Evolutionary conservation across 345 rosid species (phyloP).

Genomic region (Eucalyptus virginea): DNA sequence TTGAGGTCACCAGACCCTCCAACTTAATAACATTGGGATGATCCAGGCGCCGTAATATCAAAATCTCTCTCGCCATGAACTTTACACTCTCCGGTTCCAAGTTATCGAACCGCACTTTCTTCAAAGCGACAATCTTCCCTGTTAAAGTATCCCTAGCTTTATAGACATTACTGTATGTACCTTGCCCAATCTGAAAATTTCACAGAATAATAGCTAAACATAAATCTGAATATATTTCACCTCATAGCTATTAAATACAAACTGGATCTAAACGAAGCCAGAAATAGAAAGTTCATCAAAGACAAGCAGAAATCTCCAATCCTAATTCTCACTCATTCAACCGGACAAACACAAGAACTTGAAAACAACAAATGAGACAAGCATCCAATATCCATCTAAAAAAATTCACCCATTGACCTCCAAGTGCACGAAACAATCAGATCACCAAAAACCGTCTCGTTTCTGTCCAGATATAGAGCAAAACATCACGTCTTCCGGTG

Average conservation of each 20-base stretch:
- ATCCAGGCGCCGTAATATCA: conserved; percentile 59
- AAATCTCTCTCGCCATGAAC: conserved; percentile 81
- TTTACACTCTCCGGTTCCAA: conserved; percentile 84
- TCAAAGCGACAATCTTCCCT: conserved; percentile 67
- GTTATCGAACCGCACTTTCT: conserved; percentile 76
- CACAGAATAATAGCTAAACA: not conserved
- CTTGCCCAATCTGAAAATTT: conserved; percentile 57
- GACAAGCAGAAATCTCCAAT: not conserved
- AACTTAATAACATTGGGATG: conserved; percentile 68
- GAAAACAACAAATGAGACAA: not conserved
- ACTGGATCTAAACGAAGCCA: not conserved
- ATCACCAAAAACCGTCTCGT: not conserved
- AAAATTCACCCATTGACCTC: not conserved
- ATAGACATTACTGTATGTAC: conserved; percentile 88
- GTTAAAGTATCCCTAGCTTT: conserved; percentile 75
- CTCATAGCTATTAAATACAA: not conserved
- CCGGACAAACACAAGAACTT: not conserved
- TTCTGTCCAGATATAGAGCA: not conserved
- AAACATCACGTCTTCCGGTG: not conserved
- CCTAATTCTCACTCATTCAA: not conserved
- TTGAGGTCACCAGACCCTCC: conserved; percentile 70
- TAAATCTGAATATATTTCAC: not conserved
- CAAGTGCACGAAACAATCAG: not conserved
- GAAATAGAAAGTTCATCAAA: not conserved
- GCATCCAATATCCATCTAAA: not conserved